phyloP scores from a whole-genome alignment of 768 basidiomycete species.

The Tricholoma saponaceum region DNA sequence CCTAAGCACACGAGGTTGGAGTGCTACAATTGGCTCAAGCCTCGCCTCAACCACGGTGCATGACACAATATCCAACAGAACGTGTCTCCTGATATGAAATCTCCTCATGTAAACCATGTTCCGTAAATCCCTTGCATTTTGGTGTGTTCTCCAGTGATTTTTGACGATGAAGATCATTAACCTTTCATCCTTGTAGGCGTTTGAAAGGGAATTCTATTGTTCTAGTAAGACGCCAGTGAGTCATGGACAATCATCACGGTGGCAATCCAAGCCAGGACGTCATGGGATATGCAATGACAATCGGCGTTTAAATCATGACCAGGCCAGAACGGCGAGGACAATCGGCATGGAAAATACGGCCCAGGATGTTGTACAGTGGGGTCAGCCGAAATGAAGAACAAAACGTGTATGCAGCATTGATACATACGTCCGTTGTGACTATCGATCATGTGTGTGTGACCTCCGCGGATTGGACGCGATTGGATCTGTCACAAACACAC shows the following conservation, averaged over 20 bases:
- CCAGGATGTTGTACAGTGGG: neutral
- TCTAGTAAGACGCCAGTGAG: neutral
- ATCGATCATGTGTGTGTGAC: neutral
- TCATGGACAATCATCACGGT: neutral
- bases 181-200: neutral
- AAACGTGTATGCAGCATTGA: neutral
- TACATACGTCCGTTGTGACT: neutral
- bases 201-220: neutral
- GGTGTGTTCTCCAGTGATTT: neutral
- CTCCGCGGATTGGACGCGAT: neutral
- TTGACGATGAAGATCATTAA: neutral
- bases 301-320: neutral
- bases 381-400: neutral
- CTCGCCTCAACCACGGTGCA: neutral
- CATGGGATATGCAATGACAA: neutral
- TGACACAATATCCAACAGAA: neutral
- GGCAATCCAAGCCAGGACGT: neutral
- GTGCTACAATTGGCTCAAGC: neutral
- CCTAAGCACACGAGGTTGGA: neutral
- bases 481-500: neutral
- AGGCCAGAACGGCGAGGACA: neutral
- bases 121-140: neutral
- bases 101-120: neutral
- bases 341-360: no score
- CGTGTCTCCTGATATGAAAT: neutral